phyloP scores from a whole-genome alignment of 345 rosid species.

The Hibiscus tridactylites region DNA sequence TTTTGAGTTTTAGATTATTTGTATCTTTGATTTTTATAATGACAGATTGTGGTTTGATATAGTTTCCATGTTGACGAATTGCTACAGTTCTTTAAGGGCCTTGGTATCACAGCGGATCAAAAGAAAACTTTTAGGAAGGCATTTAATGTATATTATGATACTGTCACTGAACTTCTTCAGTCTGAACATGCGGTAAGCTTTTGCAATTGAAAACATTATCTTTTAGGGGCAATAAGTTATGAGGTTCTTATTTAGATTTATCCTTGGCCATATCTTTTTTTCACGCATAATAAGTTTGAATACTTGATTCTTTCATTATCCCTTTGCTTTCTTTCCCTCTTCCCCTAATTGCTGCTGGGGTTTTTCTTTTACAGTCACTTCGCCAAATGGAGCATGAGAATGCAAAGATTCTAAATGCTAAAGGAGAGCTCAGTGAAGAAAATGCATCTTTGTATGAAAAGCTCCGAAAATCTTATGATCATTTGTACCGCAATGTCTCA shows the following conservation, averaged over 20 bases:
- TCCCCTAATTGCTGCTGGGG: conserved; percentile 3
- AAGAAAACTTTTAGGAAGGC: conserved; percentile 77
- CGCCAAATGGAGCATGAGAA: conserved; percentile 97
- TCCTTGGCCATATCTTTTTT: background rate
- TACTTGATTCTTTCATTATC: background rate
- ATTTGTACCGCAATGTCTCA: conserved; percentile 76
- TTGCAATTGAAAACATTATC: conserved; percentile 1
- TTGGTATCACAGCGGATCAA: conserved; percentile 74
- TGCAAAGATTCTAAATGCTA: conserved; percentile 81
- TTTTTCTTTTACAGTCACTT: conserved; percentile 47
- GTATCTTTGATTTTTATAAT: background rate
- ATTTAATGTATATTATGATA: conserved; percentile 69
- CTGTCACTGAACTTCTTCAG: conserved; percentile 77
- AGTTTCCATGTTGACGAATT: conserved; percentile 26
- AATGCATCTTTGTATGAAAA: conserved; percentile 82
- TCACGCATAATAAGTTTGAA: background rate
- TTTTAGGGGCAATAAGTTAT: background rate
- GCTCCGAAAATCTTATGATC: conserved; percentile 91
- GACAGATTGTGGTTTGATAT: background rate
- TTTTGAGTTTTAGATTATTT: conserved; percentile 1
- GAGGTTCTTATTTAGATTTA: conserved; percentile 2
- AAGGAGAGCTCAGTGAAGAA: conserved; percentile 97
- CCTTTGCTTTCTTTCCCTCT: background rate
- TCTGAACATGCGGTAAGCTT: conserved; percentile 80
- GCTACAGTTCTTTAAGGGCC: conserved; percentile 69